Percentiles rank a stretch among this genome's conserved stretches.
These are phyloP conservation scores for Pseudomassariella vexata DNA, from an alignment of 2,329 filamentous ascomycete species.

Conservation along the genomic window DNA sequence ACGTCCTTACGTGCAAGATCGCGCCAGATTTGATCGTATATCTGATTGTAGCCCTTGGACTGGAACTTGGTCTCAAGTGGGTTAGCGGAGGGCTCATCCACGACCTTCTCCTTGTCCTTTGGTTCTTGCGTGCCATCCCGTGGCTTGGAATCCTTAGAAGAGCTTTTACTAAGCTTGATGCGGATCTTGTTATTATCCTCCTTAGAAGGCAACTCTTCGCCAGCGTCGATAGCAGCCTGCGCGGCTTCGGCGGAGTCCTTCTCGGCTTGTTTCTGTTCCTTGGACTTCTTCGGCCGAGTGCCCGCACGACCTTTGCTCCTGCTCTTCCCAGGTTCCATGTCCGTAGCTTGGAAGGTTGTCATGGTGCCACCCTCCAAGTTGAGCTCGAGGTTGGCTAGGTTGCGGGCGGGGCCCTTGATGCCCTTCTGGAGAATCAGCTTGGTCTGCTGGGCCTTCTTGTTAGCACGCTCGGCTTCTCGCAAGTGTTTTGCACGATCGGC, in stretches of 20 bases:
- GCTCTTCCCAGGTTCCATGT: constrained; percentile 44
- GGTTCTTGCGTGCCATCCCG: constrained; percentile 18
- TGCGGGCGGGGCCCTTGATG: constrained; percentile 68
- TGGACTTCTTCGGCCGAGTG: constrained; percentile 82
- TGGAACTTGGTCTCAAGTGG: constrained; percentile 62
- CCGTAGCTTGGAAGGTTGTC: constrained; percentile 73
- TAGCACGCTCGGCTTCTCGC: constrained; percentile 80
- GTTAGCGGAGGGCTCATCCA: constrained; percentile 30
- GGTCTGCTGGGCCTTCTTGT: constrained; percentile 88
- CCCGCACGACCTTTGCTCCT: constrained; percentile 53
- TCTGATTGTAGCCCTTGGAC: constrained; percentile 91
- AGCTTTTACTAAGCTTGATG: constrained; percentile 52
- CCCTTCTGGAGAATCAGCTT: constrained; percentile 82
- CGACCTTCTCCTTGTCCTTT: constrained; percentile 35
- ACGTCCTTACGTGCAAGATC: constrained; percentile 92
- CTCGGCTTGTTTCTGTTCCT: constrained; percentile 76
- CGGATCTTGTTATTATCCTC: constrained; percentile 56
- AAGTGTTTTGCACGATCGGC: constrained; percentile 75
- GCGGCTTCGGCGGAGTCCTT: constrained; percentile 81
- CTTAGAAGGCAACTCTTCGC: constrained; percentile 60
- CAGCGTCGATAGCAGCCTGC: constrained; percentile 75
- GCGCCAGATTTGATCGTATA: constrained; percentile 96
- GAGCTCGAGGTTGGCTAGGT: constrained; percentile 65
- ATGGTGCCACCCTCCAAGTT: constrained; percentile 82
- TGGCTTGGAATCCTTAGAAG: constrained; percentile 33